These are phyloP conservation scores for Linum tenue DNA, from an alignment of 345 rosid species.

Conservation along the genomic window DNA sequence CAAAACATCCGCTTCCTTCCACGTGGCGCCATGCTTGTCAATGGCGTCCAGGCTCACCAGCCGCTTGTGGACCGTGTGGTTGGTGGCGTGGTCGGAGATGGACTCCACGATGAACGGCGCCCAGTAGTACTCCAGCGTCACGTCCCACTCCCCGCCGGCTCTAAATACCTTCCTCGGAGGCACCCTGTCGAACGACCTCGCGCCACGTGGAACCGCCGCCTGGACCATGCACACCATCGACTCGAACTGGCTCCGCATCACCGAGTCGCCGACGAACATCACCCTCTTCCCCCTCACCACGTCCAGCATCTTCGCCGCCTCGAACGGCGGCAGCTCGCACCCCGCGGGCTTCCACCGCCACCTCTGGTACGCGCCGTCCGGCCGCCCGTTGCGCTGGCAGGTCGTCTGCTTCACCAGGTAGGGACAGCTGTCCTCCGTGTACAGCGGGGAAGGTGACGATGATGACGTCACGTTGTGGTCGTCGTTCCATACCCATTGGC, in stretches of 20 bases:
- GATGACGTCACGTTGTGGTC: conserved; percentile 36
- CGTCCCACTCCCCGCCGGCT: conserved; percentile 85
- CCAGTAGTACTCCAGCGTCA: conserved; percentile 82
- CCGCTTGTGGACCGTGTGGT: conserved; percentile 65
- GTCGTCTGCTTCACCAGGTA: conserved; percentile 82
- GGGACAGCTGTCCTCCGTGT: conserved; percentile 72
- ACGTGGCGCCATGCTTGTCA: conserved; percentile 65
- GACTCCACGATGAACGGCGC: conserved; percentile 90
- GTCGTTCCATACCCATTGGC: conserved; percentile 75
- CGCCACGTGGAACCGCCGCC: conserved; percentile 59
- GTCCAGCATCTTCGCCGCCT: conserved; percentile 65
- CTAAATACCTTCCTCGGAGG: conserved; percentile 89
- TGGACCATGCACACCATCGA: conserved; percentile 83
- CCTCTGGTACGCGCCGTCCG: conserved; percentile 66
- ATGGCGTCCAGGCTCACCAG: conserved; percentile 77
- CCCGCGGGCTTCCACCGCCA: conserved; percentile 85
- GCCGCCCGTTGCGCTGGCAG: conserved; percentile 66
- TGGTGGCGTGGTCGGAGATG: conserved; percentile 84
- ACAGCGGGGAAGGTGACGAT: conserved; percentile 48
- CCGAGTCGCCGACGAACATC: conserved; percentile 90
- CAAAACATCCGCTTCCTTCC: conserved; percentile 63
- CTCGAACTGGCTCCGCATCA: conserved; percentile 85
- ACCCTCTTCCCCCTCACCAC: conserved; percentile 63
- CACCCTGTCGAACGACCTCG: conserved; percentile 53
- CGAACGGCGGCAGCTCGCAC: conserved; percentile 69